Evolutionary conservation across 345 rosid species (phyloP).

Genomic region (Populus alba): DNA sequence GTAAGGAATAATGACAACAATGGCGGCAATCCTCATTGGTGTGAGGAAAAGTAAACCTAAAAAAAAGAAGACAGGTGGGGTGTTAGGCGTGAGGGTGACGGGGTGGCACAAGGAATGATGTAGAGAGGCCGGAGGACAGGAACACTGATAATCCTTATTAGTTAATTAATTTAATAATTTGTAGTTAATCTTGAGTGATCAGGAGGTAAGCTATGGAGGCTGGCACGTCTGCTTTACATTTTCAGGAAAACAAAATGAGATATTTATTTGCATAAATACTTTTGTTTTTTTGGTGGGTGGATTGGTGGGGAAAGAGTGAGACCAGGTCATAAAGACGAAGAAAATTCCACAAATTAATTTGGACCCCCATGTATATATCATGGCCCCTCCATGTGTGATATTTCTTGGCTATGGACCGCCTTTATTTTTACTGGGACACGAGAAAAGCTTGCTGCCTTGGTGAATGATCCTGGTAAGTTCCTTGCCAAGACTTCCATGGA

Average conservation of each 20-base stretch:
- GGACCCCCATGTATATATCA: not conserved
- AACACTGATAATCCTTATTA: not conserved
- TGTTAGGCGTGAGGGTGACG: constrained; percentile 19
- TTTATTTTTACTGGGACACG: not conserved
- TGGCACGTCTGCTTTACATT: not conserved
- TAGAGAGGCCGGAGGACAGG: constrained; percentile 3
- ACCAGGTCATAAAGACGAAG: not conserved
- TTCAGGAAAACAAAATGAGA: not conserved
- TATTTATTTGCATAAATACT: not conserved
- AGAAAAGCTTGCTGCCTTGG: not conserved
- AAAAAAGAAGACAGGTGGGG: constrained; percentile 10
- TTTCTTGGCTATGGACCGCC: not conserved
- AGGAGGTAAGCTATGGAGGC: not conserved
- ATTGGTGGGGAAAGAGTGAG: constrained; percentile 16
- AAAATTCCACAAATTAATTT: not conserved
- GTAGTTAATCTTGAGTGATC: not conserved
- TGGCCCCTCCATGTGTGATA: not conserved
- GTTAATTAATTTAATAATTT: not conserved
- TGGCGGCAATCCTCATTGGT: constrained; percentile 33
- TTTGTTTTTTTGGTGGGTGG: constrained; percentile 4
- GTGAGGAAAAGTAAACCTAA: constrained; percentile 14
- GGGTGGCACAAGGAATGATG: constrained; percentile 16
- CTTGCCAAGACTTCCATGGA: not conserved
- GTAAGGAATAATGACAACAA: constrained; percentile 4
- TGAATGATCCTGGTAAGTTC: not conserved